Conservation (phyloP, 2,329 filamentous ascomycete genomes). For the Alternaria infectoria region DNA sequence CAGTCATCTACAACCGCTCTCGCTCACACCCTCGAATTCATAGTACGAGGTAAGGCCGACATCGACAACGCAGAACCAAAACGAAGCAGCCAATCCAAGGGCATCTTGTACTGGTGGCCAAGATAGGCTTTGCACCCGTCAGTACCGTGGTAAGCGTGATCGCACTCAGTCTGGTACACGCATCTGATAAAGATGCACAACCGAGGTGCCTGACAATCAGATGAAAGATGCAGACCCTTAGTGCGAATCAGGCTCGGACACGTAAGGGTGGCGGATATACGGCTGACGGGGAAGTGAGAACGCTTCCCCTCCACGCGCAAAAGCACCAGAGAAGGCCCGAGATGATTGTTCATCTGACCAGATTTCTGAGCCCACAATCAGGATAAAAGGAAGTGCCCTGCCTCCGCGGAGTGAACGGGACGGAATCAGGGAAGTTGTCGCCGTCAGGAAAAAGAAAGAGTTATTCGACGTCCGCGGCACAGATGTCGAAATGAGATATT, state of each 20-base stretch:
- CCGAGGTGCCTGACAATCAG: not conserved
- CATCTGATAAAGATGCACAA: not conserved
- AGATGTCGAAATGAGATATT: not conserved
- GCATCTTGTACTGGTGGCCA: not conserved
- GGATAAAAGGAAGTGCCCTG: not conserved
- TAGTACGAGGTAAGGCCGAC: not conserved
- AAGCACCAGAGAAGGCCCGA: constrained; percentile 11
- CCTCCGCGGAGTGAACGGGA: not conserved
- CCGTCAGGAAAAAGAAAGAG: not conserved
- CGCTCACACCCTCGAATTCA: not conserved
- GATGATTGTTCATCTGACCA: not conserved
- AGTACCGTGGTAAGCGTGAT: not conserved
- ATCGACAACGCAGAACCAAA: not conserved
- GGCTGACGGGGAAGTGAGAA: not conserved
- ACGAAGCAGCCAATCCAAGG: not conserved
- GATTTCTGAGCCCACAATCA: not conserved
- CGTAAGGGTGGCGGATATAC: not conserved
- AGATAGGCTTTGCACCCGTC: not conserved
- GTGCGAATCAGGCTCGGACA: not conserved
- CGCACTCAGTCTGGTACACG: not conserved
- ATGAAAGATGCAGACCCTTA: not conserved
- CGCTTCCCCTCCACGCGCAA: not conserved
- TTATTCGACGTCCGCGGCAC: not conserved
- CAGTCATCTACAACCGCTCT: not conserved
- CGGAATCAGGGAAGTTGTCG: not conserved